Conservation (phyloP, 495 filamentous ascomycete species). For the Talaromyces nanjingensis region DNA sequence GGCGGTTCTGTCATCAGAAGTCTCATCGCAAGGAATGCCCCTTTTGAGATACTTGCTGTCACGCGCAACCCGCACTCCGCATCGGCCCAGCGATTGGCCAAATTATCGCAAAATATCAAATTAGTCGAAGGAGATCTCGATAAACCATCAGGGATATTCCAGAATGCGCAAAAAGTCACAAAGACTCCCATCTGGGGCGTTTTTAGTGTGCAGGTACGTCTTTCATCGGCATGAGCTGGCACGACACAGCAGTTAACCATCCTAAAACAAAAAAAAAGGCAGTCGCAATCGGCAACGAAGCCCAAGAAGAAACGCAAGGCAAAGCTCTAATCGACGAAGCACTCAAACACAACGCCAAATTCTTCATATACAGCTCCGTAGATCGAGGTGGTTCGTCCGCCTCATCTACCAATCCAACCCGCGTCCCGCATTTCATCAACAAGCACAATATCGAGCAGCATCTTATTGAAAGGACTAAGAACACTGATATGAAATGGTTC, state of each 20-base stretch:
- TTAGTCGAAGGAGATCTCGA: conserved; percentile 53
- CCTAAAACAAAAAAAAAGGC: conserved; percentile 9
- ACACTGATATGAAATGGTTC: conserved; percentile 47
- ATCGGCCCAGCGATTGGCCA: conserved; percentile 44
- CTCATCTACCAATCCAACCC: conserved; percentile 48
- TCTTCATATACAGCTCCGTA: conserved; percentile 61
- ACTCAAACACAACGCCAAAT: conserved; percentile 47
- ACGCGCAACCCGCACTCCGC: conserved; percentile 53
- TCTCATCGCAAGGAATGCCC: conserved; percentile 38
- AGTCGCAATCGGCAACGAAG: conserved; percentile 37
- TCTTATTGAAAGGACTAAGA: conserved; percentile 37
- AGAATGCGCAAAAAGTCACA: conserved; percentile 31
- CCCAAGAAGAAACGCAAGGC: conserved; percentile 54
- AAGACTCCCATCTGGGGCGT: conserved; percentile 44
- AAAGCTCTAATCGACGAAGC: conserved; percentile 53
- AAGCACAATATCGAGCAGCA: conserved; percentile 62
- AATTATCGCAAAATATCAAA: conserved; percentile 38
- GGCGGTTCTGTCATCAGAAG: conserved; percentile 55
- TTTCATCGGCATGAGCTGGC: conserved; percentile 22
- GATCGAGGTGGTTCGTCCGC: conserved; percentile 55
- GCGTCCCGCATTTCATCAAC: conserved; percentile 53
- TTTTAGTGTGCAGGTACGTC: conserved; percentile 39
- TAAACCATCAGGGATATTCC: conserved; percentile 46
- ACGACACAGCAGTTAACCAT: conserved; percentile 26
- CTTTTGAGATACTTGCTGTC: conserved; percentile 60